Percentiles rank a stretch among this genome's conserved stretches.
These are phyloP conservation scores for Meredithiella fracta DNA, from an alignment of 2,329 filamentous ascomycete genomes.

Conservation along the genomic window DNA sequence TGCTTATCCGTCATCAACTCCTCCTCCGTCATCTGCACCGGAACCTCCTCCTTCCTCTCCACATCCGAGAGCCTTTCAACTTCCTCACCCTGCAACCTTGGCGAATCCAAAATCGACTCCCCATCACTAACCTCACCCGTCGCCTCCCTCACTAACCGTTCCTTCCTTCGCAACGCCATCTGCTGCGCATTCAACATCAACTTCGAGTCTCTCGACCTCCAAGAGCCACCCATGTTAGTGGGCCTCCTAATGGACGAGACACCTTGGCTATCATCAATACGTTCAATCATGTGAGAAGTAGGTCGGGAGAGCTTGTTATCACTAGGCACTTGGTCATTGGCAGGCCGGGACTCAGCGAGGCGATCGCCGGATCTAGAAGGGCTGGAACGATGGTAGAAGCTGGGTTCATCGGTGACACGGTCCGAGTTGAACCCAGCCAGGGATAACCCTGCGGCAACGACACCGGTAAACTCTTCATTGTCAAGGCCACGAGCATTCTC, in stretches of 20 bases:
- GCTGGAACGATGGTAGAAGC: slow-evolving; percentile 6
- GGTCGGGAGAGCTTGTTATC: not conserved
- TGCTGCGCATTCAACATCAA: slow-evolving; percentile 2
- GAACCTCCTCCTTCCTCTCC: not conserved
- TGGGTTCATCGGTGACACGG: slow-evolving; percentile 5
- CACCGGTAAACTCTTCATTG: slow-evolving; percentile 7
- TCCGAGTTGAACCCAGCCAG: slow-evolving; percentile 5
- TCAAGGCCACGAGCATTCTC: not conserved
- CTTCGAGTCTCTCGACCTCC: not conserved
- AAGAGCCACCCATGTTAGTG: slow-evolving; percentile 1
- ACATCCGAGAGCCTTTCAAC: not conserved
- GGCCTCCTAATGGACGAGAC: not conserved
- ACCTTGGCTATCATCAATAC: not conserved
- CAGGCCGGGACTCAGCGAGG: slow-evolving; percentile 1
- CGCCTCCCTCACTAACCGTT: not conserved
- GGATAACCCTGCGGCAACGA: slow-evolving; percentile 7
- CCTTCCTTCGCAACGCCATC: slow-evolving; percentile 1
- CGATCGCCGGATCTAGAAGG: slow-evolving; percentile 4
- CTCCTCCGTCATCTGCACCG: not conserved
- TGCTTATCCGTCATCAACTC: not conserved
- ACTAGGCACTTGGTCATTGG: not conserved
- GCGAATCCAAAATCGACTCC: slow-evolving; percentile 1
- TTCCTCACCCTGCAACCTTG: not conserved
- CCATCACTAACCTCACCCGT: not conserved
- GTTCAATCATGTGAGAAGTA: not conserved